Evolutionary conservation across 371 early-diverging fungal species (phyloP).

Genomic region (Rhizopus delemar): DNA sequence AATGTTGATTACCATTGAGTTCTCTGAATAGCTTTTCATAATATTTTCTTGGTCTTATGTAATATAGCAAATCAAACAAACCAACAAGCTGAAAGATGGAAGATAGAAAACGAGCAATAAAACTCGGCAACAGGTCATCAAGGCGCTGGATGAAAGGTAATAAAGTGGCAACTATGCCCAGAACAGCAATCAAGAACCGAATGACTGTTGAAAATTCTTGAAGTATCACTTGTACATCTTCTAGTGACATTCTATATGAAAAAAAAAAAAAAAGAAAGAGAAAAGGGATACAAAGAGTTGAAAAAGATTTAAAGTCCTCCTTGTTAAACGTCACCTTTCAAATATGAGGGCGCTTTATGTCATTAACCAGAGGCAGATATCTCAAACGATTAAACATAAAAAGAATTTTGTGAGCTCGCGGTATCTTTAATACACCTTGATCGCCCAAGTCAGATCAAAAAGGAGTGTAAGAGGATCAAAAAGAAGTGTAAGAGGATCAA

Average conservation of each 20-base stretch:
- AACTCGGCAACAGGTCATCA: conserved; percentile 14
- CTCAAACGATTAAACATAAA: too few relatives aligned
- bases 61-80: conserved; percentile 19
- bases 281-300: neutral
- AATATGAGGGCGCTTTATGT: too few relatives aligned
- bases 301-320: too few relatives aligned
- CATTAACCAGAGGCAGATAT: too few relatives aligned
- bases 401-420: too few relatives aligned
- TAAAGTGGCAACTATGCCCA: conserved; percentile 22
- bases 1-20: conserved; percentile 14
- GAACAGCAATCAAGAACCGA: conserved; percentile 17
- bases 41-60: conserved; percentile 25
- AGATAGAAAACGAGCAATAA: conserved; percentile 14
- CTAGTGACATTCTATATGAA: neutral
- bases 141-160: conserved; percentile 22
- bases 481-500: too few relatives aligned
- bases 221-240: conserved; percentile 4
- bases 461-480: too few relatives aligned
- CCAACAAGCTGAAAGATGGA: conserved; percentile 9
- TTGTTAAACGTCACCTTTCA: too few relatives aligned
- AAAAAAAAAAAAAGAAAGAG: neutral
- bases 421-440: too few relatives aligned
- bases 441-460: too few relatives aligned
- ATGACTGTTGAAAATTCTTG: conserved; percentile 15
- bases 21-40: conserved; percentile 20